These are phyloP conservation scores for Keithomyces neogunnii DNA, from an alignment of 2,329 filamentous ascomycete species.

Conservation along the genomic window DNA sequence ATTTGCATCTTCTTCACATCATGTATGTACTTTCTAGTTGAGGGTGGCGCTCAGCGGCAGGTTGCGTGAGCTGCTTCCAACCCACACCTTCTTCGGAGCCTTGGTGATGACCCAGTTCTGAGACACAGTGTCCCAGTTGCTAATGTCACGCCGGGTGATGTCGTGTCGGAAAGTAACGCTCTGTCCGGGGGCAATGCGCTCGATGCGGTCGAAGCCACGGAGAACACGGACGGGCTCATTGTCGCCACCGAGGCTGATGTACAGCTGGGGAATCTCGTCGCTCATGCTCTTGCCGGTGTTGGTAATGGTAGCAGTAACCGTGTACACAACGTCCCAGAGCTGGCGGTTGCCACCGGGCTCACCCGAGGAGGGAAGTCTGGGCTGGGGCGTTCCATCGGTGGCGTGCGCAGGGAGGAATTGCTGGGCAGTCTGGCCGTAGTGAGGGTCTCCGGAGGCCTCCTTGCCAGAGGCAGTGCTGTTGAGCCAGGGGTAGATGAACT, in stretches of 20 bases:
- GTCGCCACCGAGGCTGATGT: constrained; percentile 72
- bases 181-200: constrained; percentile 59
- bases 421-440: constrained; percentile 50
- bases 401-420: constrained; percentile 54
- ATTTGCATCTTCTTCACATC: neutral
- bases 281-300: constrained; percentile 61
- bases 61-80: constrained; percentile 48
- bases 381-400: constrained; percentile 47
- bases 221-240: constrained; percentile 60
- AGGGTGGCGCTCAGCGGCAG: constrained; percentile 31
- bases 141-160: constrained; percentile 72
- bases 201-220: constrained; percentile 71
- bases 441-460: constrained; percentile 46
- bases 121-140: constrained; percentile 71
- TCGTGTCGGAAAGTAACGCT: constrained; percentile 57
- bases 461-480: constrained; percentile 52
- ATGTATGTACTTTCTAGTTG: neutral
- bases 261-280: constrained; percentile 69
- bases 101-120: constrained; percentile 75
- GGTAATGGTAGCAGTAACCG: constrained; percentile 56
- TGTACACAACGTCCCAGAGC: constrained; percentile 63
- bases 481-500: constrained; percentile 64
- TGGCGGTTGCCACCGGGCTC: constrained; percentile 54
- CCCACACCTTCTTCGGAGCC: constrained; percentile 43
- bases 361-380: constrained; percentile 40